These are phyloP conservation scores for Fonsecaea nubica DNA, from an alignment of 2,329 filamentous ascomycete genomes.

Conservation along the genomic window DNA sequence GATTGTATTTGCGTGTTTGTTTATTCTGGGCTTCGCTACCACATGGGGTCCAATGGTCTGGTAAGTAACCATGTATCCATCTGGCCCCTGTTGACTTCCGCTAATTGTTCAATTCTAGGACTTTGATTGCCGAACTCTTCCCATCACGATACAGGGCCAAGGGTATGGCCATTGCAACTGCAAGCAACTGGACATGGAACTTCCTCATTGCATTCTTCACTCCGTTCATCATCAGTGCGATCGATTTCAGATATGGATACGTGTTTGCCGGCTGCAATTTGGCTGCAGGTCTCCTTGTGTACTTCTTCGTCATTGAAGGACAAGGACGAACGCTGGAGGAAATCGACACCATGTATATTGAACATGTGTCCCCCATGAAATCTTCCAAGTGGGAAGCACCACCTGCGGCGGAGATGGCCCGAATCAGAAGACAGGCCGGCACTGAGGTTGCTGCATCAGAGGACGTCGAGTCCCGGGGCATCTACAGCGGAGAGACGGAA, in stretches of 20 bases:
- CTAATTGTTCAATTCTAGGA: background rate
- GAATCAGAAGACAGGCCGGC: constrained; percentile 37
- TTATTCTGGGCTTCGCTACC: constrained; percentile 73
- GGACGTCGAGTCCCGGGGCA: constrained; percentile 21
- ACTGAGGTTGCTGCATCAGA: constrained; percentile 31
- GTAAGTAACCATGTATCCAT: background rate
- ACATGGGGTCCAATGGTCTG: constrained; percentile 59
- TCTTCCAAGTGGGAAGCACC: constrained; percentile 33
- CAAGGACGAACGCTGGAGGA: constrained; percentile 74
- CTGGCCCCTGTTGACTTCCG: background rate
- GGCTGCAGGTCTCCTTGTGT: constrained; percentile 69
- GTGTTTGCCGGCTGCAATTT: constrained; percentile 78
- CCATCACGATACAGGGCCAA: constrained; percentile 50
- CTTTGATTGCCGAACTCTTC: constrained; percentile 51
- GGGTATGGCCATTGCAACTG: constrained; percentile 50
- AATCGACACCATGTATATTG: constrained; percentile 78
- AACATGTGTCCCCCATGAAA: constrained; percentile 65
- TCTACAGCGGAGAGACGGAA: constrained; percentile 20
- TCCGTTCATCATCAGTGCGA: constrained; percentile 74
- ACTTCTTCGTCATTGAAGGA: constrained; percentile 78
- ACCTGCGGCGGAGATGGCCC: constrained; percentile 38
- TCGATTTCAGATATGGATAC: constrained; percentile 78
- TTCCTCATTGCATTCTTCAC: constrained; percentile 81
- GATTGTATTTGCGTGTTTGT: constrained; percentile 76
- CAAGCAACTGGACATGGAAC: constrained; percentile 80